phyloP scores from a whole-genome alignment of 257 asterid genomes.

The Leptodermis oblonga region DNA sequence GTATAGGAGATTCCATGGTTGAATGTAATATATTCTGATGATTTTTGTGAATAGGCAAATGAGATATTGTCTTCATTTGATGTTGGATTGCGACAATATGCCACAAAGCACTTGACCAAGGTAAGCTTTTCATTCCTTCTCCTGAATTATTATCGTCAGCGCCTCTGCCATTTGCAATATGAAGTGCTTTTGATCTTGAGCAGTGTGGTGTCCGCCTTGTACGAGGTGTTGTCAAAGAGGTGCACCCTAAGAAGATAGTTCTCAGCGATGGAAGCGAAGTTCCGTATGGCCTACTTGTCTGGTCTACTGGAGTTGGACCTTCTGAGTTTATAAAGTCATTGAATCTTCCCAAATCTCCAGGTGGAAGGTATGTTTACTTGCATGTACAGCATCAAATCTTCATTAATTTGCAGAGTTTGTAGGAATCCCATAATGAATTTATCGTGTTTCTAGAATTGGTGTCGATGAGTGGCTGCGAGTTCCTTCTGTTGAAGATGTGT shows the following conservation, averaged over 20 bases:
- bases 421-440: not conserved
- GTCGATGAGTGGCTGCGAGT: slow-evolving; percentile 84
- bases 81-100: slow-evolving; percentile 74
- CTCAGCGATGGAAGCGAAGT: slow-evolving; percentile 92
- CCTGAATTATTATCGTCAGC: not conserved
- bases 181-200: not conserved
- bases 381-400: not conserved
- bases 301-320: slow-evolving; percentile 98
- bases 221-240: slow-evolving; percentile 84
- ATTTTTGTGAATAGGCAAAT: slow-evolving; percentile 53
- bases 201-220: slow-evolving; percentile 90
- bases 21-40: not conserved
- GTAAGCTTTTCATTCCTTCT: slow-evolving; percentile 32
- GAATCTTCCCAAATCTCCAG: slow-evolving; percentile 67
- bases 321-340: slow-evolving; percentile 66
- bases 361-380: slow-evolving; percentile 67
- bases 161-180: not conserved
- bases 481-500: slow-evolving; percentile 77
- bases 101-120: slow-evolving; percentile 87
- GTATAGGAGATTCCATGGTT: not conserved
- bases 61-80: slow-evolving; percentile 91
- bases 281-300: slow-evolving; percentile 89
- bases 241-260: slow-evolving; percentile 56
- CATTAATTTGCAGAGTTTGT: not conserved
- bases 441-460: slow-evolving; percentile 53